phyloP scores from a whole-genome alignment of 441 rosid species.

The Syzygium syzygioides region DNA sequence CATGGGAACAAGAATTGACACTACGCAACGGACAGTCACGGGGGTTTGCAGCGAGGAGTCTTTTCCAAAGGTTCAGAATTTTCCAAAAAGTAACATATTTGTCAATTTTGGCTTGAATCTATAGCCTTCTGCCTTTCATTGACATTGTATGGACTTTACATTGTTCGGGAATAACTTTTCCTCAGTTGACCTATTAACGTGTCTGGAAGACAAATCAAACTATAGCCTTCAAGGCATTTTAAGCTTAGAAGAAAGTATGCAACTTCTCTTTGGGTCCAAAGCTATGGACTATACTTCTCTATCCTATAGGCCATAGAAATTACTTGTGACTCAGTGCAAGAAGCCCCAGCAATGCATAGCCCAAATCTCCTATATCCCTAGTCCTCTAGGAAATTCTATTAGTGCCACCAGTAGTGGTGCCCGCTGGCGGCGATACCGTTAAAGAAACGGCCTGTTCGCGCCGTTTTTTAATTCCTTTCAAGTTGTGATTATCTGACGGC shows the following conservation, averaged over 20 bases:
- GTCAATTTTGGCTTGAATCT: background rate
- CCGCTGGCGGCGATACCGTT: background rate
- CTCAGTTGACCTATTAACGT: background rate
- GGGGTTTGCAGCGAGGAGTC: background rate
- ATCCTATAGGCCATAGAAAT: background rate
- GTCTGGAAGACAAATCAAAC: background rate
- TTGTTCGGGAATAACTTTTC: background rate
- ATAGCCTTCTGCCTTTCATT: background rate
- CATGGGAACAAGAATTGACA: background rate
- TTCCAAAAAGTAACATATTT: background rate
- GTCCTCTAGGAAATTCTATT: background rate
- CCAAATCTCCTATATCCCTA: background rate
- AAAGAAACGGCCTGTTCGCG: background rate
- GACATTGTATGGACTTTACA: background rate
- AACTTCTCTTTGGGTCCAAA: background rate
- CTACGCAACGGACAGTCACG: background rate
- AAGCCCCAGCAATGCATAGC: background rate
- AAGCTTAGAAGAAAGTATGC: background rate
- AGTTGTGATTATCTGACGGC: background rate
- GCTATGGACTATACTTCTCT: background rate
- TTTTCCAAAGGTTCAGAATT: background rate
- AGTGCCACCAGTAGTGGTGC: background rate
- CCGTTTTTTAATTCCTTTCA: background rate
- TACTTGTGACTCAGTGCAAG: background rate
- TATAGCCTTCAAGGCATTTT: background rate